Evolutionary conservation across 2,329 filamentous ascomycete genomes (phyloP), one percentile per base, ranked within the genome.

Genomic region (Clonostachys sp.): DNA sequence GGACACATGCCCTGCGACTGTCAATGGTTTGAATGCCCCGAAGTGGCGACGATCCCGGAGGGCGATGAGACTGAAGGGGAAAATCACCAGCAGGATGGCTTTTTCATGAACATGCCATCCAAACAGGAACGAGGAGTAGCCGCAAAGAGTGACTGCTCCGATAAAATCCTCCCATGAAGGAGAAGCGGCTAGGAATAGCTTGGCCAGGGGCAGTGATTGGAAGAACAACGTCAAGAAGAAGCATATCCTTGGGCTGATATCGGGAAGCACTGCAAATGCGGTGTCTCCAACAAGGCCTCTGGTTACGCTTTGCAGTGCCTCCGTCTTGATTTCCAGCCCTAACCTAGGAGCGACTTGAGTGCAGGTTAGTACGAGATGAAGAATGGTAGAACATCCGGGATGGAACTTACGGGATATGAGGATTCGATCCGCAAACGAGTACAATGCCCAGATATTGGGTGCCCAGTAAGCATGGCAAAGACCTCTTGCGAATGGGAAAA

Each of bases 101-200:
- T 99, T 99, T 63, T 99, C 94, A 59, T 99, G 94, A 9, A 99
- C 94, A 61, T 99, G 94, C 91, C 92, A 99, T 48, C 94, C 92
- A 57, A 97, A 97, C 10, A 99, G 77, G 70, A 99, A 99, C 0
- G 92, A 96, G 0, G 92, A 88, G 62, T 96, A 99, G 49, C 89
- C 94, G 61, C 94, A 97, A 14, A 97, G 81, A 0, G 92, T 96
- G 41, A 96, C 80, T 1, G 90, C 86, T 5, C 90, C 90, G 40
- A 97, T 80, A 62, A 99, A 97, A 48, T 81, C 87, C 52, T 95
- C 87, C 89, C 90, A 96, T 1, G 82, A 89, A 3, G 91, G 90
- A 45, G 79, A 75, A n/a, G 14, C 10, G 34, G 40, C 39, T 42
- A 81, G 61, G 70, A 96, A 95, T 38, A 97, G 81, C 66, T 91